phyloP scores from a whole-genome alignment of 768 basidiomycete species.

The Calocera viscosa region DNA sequence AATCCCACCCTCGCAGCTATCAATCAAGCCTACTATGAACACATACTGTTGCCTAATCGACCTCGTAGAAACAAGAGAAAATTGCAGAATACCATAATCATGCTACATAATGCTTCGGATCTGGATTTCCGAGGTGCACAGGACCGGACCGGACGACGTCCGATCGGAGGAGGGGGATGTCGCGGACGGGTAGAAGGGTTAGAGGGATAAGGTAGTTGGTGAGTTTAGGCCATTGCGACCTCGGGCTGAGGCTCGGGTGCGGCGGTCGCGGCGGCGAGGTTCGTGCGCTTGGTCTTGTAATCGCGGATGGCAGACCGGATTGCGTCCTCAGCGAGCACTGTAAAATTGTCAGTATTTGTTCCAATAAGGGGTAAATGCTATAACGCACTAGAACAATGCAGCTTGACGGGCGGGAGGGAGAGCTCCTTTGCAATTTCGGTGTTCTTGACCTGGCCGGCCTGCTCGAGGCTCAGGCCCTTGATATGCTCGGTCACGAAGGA shows the following conservation, averaged over 20 bases:
- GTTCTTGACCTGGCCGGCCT: slow-evolving; percentile 94
- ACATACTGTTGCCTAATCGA: background rate
- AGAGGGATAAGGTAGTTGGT: slow-evolving; percentile 3
- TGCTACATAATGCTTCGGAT: background rate
- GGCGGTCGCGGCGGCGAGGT: slow-evolving; percentile 37
- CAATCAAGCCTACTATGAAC: too few species aligned
- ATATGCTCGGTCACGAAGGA: slow-evolving; percentile 99
- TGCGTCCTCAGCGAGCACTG: slow-evolving; percentile 95
- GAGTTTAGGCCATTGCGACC: slow-evolving; percentile 38
- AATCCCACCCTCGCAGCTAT: too few species aligned
- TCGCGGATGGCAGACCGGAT: slow-evolving; percentile 97
- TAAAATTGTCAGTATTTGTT: slow-evolving; percentile 19
- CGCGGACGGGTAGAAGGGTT: slow-evolving; percentile 4
- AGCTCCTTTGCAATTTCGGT: slow-evolving; percentile 98
- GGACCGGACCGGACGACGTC: background rate
- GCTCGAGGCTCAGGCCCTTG: slow-evolving; percentile 83
- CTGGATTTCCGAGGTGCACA: background rate
- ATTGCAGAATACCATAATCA: background rate
- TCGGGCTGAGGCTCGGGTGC: slow-evolving; percentile 16
- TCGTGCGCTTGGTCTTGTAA: slow-evolving; percentile 73
- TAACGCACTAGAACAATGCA: slow-evolving; percentile 78
- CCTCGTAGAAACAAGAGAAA: background rate
- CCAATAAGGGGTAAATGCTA: slow-evolving; percentile 11
- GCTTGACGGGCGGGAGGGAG: slow-evolving; percentile 88
- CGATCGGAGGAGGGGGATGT: background rate